phyloP scores from a whole-genome alignment of 192 early-diverging fungal genomes.

The Coemansia umbellata region DNA sequence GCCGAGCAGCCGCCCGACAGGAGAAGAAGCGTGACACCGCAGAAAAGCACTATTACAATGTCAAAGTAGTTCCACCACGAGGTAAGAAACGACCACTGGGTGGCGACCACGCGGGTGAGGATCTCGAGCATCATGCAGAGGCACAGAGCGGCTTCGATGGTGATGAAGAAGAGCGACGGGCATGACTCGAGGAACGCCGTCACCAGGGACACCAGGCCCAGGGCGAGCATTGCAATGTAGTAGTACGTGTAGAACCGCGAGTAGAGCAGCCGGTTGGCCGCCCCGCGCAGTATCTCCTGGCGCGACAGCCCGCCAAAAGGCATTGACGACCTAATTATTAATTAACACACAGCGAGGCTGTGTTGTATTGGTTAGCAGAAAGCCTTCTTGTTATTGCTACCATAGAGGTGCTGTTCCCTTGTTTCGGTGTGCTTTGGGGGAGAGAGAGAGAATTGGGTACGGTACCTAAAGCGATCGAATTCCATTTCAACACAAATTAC shows the following conservation, averaged over 20 bases:
- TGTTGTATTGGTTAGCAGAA: neutral
- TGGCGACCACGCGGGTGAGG: conserved; percentile 58
- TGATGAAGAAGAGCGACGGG: conserved; percentile 64
- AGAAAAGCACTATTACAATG: conserved; percentile 63
- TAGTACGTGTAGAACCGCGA: conserved; percentile 57
- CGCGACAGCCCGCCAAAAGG: conserved; percentile 44
- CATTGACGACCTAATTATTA: conserved; percentile 32
- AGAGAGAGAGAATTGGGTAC: neutral
- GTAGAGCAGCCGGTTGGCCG: conserved; percentile 59
- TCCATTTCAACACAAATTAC: conserved; percentile 14
- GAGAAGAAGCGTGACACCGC: conserved; percentile 64
- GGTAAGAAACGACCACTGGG: conserved; percentile 50
- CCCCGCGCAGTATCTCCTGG: conserved; percentile 52
- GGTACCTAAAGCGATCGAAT: conserved; percentile 32
- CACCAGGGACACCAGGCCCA: conserved; percentile 52
- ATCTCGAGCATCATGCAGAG: conserved; percentile 75
- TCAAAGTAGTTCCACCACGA: conserved; percentile 75
- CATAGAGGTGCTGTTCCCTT: no score
- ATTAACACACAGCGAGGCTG: neutral
- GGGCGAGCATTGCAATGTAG: conserved; percentile 50
- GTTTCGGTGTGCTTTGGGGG: no score
- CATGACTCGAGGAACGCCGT: conserved; percentile 44
- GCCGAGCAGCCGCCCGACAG: conserved; percentile 64
- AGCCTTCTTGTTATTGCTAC: no score
- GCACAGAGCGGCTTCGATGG: conserved; percentile 68